Evolutionary conservation across 2,329 filamentous ascomycete genomes (phyloP), one percentile per base, ranked within the genome.

Genomic region (Pyrenophora graminea): DNA sequence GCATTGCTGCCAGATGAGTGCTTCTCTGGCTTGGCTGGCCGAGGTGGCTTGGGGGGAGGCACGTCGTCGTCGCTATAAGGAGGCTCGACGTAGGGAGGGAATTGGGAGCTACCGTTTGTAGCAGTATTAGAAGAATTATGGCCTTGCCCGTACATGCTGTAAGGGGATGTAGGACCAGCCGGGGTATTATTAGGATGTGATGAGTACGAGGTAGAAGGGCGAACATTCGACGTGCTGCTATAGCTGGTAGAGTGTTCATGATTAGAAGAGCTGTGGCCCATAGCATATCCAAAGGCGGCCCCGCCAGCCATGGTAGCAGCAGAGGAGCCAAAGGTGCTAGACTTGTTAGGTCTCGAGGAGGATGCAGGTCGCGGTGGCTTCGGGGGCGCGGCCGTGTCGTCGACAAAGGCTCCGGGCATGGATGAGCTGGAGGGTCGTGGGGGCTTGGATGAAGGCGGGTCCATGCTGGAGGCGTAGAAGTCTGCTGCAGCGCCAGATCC

Each of bases 401-500:
- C 68, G 30, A 64, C 62, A 34, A 74, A 73, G 38, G 68, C 61
- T 33, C 72, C 72, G 13, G 72, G 70, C 70, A 73, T 72, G 9
- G 64, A 60, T 13, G 55, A 53, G 17, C 60, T 61, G 10, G 54
- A 54, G 23, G 68, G 66, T 33, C 68, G 61, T 31, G 70, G 64
- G 23, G 74, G 75, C 55, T 74, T 76, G 1, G 72, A 65, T 21
- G 58, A 32, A 41, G 53, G 38, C 15, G 59, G 55, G 37, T 61
- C 55, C 8, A 51, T 52, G 45, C 60, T 66, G 45, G 63, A 41
- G 49, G 67, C 70, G 61, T 79, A 86, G 67, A 83, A 86, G 12
- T 81, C 79, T 5, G 82, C 81, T 18, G 84, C 84, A n/a, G 82
- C 75, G 27, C 81, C 82, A 41, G 77, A 75, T 45, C 83, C 85